Conservation (phyloP, 2,329 filamentous ascomycete genomes). For the Rutstroemia sp. region DNA sequence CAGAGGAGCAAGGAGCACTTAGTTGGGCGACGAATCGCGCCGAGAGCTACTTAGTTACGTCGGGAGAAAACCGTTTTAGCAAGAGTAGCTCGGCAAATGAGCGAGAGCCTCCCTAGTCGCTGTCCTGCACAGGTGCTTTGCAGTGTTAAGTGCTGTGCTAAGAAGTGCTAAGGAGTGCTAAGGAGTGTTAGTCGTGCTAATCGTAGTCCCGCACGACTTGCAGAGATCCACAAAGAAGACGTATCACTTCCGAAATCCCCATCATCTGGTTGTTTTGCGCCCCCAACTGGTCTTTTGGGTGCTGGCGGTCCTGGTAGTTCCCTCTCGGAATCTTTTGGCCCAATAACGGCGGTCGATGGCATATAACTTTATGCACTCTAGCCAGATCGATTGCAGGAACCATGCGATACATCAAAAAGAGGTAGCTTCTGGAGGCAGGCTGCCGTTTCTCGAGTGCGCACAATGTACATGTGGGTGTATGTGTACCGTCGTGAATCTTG, state of each 20-base stretch:
- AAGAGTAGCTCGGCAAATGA: too few species aligned
- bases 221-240: constrained; percentile 3
- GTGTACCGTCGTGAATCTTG: constrained; percentile 10
- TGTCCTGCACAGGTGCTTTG: too few species aligned
- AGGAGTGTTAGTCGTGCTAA: too few species aligned
- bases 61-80: too few species aligned
- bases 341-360: constrained; percentile 1
- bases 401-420: constrained; percentile 8
- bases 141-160: too few species aligned
- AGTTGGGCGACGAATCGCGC: too few species aligned
- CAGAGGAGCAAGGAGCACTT: not conserved
- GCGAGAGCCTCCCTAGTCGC: too few species aligned
- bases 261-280: constrained; percentile 6
- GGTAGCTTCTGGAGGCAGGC: not conserved
- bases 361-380: not conserved
- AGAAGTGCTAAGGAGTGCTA: too few species aligned
- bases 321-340: not conserved
- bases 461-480: not conserved
- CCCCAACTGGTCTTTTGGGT: not conserved
- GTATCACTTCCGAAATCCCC: not conserved
- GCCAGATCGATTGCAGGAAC: constrained; percentile 10
- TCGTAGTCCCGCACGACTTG: not conserved
- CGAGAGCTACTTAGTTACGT: too few species aligned
- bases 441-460: not conserved
- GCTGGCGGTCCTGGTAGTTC: not conserved